phyloP scores from a whole-genome alignment of 164 flowering plant species.

The Hamamelis virginiana region DNA sequence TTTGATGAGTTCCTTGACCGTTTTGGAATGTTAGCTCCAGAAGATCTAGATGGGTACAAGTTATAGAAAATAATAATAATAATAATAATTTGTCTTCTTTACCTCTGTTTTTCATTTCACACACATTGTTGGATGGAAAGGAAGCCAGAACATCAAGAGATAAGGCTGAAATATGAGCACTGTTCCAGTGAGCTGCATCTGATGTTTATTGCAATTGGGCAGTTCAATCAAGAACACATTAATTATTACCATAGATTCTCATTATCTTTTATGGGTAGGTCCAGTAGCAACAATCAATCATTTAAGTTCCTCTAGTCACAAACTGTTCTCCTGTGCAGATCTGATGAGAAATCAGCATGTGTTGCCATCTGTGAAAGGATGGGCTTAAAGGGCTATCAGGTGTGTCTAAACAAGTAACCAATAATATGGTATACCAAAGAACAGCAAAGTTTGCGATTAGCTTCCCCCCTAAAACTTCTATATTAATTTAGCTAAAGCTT shows the following conservation, averaged over 20 bases:
- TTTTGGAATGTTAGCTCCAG: slow-evolving; percentile 74
- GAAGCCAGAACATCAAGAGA: neutral
- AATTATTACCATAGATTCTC: no score
- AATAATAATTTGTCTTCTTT: neutral
- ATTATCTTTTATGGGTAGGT: neutral
- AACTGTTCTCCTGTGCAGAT: slow-evolving; percentile 33
- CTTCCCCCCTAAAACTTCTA: no score
- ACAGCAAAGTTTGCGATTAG: no score
- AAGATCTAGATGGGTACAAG: slow-evolving; percentile 56
- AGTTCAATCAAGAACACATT: neutral
- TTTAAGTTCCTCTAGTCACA: neutral
- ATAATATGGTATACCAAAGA: no score
- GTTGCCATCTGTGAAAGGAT: slow-evolving; percentile 60
- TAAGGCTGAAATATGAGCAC: neutral
- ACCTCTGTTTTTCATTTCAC: neutral
- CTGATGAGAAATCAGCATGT: slow-evolving; percentile 74
- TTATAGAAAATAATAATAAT: neutral
- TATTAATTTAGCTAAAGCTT: neutral
- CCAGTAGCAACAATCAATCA: neutral
- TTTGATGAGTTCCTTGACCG: slow-evolving; percentile 83
- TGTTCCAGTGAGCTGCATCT: no score
- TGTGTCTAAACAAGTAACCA: slow-evolving; percentile 21
- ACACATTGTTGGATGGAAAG: neutral
- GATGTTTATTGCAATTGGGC: neutral
- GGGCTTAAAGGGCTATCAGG: slow-evolving; percentile 88